Conservation (phyloP, 345 rosid genomes). For the Salix caprea region DNA sequence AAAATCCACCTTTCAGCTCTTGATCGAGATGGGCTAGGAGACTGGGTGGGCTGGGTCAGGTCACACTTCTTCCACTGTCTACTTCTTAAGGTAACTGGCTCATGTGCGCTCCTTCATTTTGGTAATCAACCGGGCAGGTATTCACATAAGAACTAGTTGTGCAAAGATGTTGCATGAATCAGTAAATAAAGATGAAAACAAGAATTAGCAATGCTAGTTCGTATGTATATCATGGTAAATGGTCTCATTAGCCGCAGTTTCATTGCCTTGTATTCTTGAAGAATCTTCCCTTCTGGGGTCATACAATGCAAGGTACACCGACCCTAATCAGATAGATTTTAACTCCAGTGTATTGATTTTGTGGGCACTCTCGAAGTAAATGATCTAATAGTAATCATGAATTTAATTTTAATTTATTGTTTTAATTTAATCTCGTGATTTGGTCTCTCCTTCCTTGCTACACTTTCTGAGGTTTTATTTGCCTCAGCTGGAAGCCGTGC, state of each 20-base stretch:
- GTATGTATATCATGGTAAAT: no score
- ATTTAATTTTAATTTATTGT: not conserved
- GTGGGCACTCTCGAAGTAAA: not conserved
- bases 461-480: not conserved
- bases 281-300: not conserved
- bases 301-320: not conserved
- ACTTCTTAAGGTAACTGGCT: slow-evolving; percentile 39
- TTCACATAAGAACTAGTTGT: not conserved
- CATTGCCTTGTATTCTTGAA: not conserved
- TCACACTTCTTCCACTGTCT: slow-evolving; percentile 54
- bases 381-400: not conserved
- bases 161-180: not conserved
- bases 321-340: not conserved
- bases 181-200: not conserved
- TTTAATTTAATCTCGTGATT: not conserved
- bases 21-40: slow-evolving; percentile 39
- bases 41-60: slow-evolving; percentile 67
- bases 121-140: not conserved
- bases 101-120: not conserved
- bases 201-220: not conserved
- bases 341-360: not conserved
- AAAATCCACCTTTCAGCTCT: slow-evolving; percentile 47
- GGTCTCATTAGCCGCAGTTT: not conserved
- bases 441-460: not conserved
- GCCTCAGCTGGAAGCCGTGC: slow-evolving; percentile 48